phyloP scores from a whole-genome alignment of 768 basidiomycete species.

The Exsudoporus frostii region DNA sequence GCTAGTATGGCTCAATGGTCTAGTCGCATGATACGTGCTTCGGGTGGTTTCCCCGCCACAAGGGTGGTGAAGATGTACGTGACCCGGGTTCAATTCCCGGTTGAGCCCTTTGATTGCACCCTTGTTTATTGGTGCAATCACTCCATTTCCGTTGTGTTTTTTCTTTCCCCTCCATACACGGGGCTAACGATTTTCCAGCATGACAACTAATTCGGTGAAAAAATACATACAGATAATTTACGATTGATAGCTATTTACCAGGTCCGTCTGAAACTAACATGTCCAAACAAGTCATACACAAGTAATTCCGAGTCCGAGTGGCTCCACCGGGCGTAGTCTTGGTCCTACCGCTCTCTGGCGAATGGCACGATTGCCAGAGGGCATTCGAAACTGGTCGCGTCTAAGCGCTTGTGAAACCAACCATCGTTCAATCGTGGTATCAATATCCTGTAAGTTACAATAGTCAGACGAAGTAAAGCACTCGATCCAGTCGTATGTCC shows the following conservation, averaged over 20 bases:
- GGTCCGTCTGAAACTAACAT: conserved; percentile 14
- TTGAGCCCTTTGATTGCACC: conserved; percentile 16
- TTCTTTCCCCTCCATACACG: not conserved
- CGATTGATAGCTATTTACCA: conserved; percentile 16
- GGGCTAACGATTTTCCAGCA: not conserved
- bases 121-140: too few species aligned
- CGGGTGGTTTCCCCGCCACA: conserved; percentile 25
- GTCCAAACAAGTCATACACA: conserved; percentile 5
- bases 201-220: not conserved
- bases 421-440: conserved; percentile 28
- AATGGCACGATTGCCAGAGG: not conserved
- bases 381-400: conserved; percentile 11
- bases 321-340: conserved; percentile 15
- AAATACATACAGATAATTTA: not conserved
- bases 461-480: not conserved
- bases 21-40: conserved; percentile 38
- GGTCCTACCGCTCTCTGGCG: conserved; percentile 25
- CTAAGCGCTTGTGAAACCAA: conserved; percentile 15
- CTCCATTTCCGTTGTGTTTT: not conserved
- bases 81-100: conserved; percentile 38
- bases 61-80: conserved; percentile 34
- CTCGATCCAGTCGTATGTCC: not conserved
- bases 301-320: not conserved
- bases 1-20: conserved; percentile 30
- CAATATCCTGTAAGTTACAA: conserved; percentile 24